Evolutionary conservation across 371 early-diverging fungal species (phyloP).

Genomic region (Mucor indicus): DNA sequence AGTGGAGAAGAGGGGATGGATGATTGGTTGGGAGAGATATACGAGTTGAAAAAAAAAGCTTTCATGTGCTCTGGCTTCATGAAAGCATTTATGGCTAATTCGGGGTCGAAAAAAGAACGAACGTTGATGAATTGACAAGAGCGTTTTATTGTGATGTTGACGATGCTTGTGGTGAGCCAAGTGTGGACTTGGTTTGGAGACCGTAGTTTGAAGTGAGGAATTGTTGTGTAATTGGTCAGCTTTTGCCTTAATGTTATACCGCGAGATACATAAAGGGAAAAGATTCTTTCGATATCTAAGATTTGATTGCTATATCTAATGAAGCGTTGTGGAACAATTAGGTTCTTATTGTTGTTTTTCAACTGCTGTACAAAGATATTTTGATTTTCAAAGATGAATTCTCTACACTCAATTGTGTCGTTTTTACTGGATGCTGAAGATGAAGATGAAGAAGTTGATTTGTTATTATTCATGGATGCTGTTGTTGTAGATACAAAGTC

Average conservation of each 20-base stretch:
- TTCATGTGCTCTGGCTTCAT: neutral
- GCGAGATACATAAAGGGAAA: constrained; percentile 1
- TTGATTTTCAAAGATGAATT: too few relatives aligned
- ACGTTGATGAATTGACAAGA: constrained; percentile 6
- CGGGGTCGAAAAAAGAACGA: constrained; percentile 10
- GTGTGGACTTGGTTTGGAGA: constrained; percentile 10
- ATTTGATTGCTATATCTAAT: neutral
- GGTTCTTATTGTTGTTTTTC: too few relatives aligned
- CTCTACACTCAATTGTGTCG: too few relatives aligned
- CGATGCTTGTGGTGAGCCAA: neutral
- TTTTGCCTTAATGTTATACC: constrained; percentile 4
- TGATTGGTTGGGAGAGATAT: too few relatives aligned
- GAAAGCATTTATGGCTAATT: constrained; percentile 9
- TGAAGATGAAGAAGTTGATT: too few relatives aligned
- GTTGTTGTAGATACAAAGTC: too few relatives aligned
- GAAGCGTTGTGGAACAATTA: neutral
- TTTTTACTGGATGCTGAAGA: too few relatives aligned
- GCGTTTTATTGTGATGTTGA: constrained; percentile 7
- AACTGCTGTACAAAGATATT: too few relatives aligned
- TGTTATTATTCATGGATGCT: too few relatives aligned
- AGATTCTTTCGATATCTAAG: constrained; percentile 13
- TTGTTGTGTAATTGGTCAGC: neutral
- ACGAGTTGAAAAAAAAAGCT: constrained; percentile 1
- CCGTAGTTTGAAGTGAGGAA: constrained; percentile 2
- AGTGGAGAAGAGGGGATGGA: constrained; percentile 22